These are phyloP conservation scores for Epichloe brachyelytri DNA, from an alignment of 2,329 filamentous ascomycete species.

Conservation along the genomic window DNA sequence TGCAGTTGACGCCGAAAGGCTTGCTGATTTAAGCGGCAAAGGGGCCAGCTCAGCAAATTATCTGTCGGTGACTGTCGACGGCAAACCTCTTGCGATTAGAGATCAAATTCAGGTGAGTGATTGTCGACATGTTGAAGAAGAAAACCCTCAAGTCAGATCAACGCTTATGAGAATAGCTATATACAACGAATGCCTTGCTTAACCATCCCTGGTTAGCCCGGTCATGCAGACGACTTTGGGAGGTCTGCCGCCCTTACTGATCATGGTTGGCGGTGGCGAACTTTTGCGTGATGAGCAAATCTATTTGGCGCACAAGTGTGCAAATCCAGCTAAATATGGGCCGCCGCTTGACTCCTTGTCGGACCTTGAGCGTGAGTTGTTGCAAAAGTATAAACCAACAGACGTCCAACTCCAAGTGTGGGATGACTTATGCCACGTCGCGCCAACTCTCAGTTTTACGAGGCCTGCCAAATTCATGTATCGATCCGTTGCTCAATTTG, in stretches of 20 bases:
- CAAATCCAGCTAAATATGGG: constrained; percentile 65
- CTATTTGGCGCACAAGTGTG: constrained; percentile 87
- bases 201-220: constrained; percentile 79
- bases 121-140: neutral
- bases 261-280: constrained; percentile 81
- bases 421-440: constrained; percentile 90
- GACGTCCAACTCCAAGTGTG: constrained; percentile 91
- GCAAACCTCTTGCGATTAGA: constrained; percentile 57
- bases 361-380: constrained; percentile 42
- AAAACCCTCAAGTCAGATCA: neutral
- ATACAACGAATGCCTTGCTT: constrained; percentile 71
- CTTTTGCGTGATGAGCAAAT: constrained; percentile 88
- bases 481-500: constrained; percentile 81
- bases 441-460: constrained; percentile 88
- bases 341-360: constrained; percentile 52
- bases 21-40: constrained; percentile 11
- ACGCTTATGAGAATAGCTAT: constrained; percentile 35
- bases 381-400: constrained; percentile 65
- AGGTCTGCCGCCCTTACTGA: constrained; percentile 74
- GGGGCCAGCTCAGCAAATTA: constrained; percentile 18
- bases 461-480: constrained; percentile 96
- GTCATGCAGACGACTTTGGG: constrained; percentile 79
- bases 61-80: constrained; percentile 58
- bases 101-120: constrained; percentile 74
- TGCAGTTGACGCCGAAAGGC: constrained; percentile 13